These are phyloP conservation scores for Tylopilus cervinicoccineus DNA, from an alignment of 768 basidiomycete species.

Conservation along the genomic window DNA sequence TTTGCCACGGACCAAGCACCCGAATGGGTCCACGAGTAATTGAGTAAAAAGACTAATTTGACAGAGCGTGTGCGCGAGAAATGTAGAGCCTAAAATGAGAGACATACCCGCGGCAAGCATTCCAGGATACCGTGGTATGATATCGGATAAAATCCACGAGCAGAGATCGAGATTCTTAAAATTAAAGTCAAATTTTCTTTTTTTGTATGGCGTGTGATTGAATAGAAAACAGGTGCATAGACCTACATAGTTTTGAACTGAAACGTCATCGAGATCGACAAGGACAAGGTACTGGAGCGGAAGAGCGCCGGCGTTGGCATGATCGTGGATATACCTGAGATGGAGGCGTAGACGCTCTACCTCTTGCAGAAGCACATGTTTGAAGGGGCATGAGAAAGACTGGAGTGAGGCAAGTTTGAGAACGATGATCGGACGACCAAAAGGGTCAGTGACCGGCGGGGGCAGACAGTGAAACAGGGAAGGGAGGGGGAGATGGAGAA, in stretches of 20 bases:
- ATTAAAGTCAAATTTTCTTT: background rate
- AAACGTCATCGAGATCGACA: slow-evolving; percentile 57
- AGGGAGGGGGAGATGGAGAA: slow-evolving; percentile 31
- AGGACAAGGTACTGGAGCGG: slow-evolving; percentile 64
- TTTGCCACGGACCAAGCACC: slow-evolving; percentile 64
- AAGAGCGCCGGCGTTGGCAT: slow-evolving; percentile 28
- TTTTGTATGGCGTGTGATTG: slow-evolving; percentile 5
- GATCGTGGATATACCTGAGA: slow-evolving; percentile 46
- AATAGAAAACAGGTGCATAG: slow-evolving; percentile 2
- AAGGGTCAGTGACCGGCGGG: slow-evolving; percentile 48
- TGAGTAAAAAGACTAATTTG: slow-evolving; percentile 58
- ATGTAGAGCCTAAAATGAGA: slow-evolving; percentile 4
- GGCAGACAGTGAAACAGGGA: slow-evolving; percentile 53
- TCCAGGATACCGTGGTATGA: slow-evolving; percentile 69
- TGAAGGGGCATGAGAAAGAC: slow-evolving; percentile 35
- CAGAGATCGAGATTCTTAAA: slow-evolving; percentile 58
- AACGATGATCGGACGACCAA: slow-evolving; percentile 62
- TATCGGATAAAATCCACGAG: slow-evolving; percentile 60
- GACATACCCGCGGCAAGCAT: slow-evolving; percentile 65
- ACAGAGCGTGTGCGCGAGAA: background rate
- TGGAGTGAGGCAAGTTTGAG: slow-evolving; percentile 44
- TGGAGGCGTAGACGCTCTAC: slow-evolving; percentile 58
- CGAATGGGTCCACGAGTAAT: slow-evolving; percentile 71
- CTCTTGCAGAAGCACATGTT: slow-evolving; percentile 42
- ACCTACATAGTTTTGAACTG: slow-evolving; percentile 56